Evolutionary conservation across 345 rosid genomes (phyloP), one percentile per base, ranked within the genome.

Genomic region (Dimocarpus longan): DNA sequence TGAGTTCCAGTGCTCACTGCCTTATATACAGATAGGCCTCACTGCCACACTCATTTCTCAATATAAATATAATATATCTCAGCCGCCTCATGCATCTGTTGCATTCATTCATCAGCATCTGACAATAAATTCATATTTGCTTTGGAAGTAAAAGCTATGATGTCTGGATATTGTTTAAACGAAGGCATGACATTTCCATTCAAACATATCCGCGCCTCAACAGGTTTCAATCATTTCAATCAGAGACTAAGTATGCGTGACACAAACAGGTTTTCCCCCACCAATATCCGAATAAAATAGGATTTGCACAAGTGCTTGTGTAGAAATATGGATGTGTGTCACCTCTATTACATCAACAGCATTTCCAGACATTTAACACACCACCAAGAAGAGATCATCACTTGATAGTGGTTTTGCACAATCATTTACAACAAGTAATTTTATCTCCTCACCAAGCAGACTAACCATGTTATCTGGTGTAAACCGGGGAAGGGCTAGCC

Each of bases 141-240:
- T 10, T 10, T 32, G 13, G 66, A 24, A 62, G 66, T 26, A 32
- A 44, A 44, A 18, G 52, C 32, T 26, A 44, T 11, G 46, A 70
- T 70, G 48, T 44, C 59, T 18, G n/a, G 66, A 56, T 73, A 16
- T 37, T 57, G 76, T 2, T 28, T 28, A 21, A 73, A 73, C 5
- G 18, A 26, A 56, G 44, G 42, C 81, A 85, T 79, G 6, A 32
- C 73, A 10, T 43, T 46, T 26, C 79, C 71, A 40, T 72, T 78
- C 74, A 82, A 22, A 54, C 48, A 68, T 21, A 82, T 76, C 83
- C 79, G 82, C n/a, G 83, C 85, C 70, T 85, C 85, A 39, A 82
- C n/a, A n/a, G n/a, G n/a, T n/a, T n/a, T n/a, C 40, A 6, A 16
- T 9, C 16, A 79, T 68, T n/a, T 13, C 32, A 64, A 73, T 46